Conservation (phyloP, 176 grass and related monocot species). For the Thalia dealbata region DNA sequence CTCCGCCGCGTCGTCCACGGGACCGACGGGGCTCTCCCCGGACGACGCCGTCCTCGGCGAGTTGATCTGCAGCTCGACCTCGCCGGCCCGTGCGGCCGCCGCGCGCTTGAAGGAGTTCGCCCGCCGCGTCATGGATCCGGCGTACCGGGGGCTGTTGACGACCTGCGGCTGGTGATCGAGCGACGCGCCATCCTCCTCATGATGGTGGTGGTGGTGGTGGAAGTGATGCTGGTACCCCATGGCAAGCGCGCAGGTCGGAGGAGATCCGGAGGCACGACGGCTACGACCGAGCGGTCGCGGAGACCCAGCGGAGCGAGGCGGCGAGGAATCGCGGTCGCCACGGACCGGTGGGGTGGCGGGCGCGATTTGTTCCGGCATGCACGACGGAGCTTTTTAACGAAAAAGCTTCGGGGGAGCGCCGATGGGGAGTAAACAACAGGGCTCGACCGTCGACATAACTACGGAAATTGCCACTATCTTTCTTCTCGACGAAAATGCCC, state of each 20-base stretch:
- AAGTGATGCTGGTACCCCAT: slow-evolving; percentile 59
- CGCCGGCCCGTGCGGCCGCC: slow-evolving; percentile 21
- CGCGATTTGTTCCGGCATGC: neutral
- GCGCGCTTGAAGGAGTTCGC: slow-evolving; percentile 87
- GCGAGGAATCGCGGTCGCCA: slow-evolving; percentile 11
- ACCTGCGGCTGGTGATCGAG: slow-evolving; percentile 28
- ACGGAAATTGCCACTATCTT: neutral
- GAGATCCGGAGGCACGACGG: neutral
- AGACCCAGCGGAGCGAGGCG: slow-evolving; percentile 5
- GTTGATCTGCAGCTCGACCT: slow-evolving; percentile 95
- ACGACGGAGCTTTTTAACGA: neutral
- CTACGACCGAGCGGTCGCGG: neutral
- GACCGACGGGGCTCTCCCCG: slow-evolving; percentile 37
- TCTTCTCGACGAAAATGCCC: neutral
- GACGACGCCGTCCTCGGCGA: slow-evolving; percentile 59
- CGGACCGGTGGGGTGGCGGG: neutral
- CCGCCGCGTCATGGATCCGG: slow-evolving; percentile 77
- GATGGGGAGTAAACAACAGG: neutral
- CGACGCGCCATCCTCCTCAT: slow-evolving; percentile 3
- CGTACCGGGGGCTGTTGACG: slow-evolving; percentile 67
- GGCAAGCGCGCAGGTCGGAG: neutral
- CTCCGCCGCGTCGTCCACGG: slow-evolving; percentile 21
- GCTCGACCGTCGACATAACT: neutral
- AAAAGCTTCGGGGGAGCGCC: neutral
- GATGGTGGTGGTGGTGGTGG: slow-evolving; percentile 28